These are phyloP conservation scores for Cyberlindnera euphorbiiphila DNA, from an alignment of 805 yeast genomes.

Conservation along the genomic window DNA sequence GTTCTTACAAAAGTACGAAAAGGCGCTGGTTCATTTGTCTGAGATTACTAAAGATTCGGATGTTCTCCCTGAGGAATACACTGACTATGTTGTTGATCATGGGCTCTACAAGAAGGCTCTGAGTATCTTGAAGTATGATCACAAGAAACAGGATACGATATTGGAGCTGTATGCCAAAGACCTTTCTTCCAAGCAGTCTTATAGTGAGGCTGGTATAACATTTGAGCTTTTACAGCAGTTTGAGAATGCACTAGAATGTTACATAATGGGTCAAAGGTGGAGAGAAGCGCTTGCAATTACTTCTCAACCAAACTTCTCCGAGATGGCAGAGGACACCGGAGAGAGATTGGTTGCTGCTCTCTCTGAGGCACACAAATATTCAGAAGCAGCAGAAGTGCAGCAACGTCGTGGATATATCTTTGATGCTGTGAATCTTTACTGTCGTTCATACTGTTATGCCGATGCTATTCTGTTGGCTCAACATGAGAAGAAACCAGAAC, in stretches of 20 bases:
- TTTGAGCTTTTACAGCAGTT: conserved; percentile 63
- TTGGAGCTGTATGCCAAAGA: conserved; percentile 59
- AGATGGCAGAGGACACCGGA: conserved; percentile 43
- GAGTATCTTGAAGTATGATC: conserved; percentile 53
- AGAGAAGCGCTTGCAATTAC: conserved; percentile 72
- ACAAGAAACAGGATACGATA: conserved; percentile 48
- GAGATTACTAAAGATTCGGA: conserved; percentile 37
- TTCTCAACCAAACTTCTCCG: conserved; percentile 36
- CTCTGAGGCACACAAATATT: conserved; percentile 65
- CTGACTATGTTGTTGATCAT: conserved; percentile 66
- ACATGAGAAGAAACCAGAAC: conserved; percentile 37
- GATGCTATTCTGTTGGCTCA: conserved; percentile 68
- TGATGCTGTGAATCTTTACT: conserved; percentile 61
- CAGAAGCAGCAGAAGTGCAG: conserved; percentile 78
- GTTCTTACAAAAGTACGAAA: conserved; percentile 58
- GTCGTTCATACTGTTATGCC: conserved; percentile 71
- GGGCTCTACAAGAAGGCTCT: conserved; percentile 68
- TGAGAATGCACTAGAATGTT: conserved; percentile 65
- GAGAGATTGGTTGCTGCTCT: conserved; percentile 57
- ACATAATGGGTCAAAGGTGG: conserved; percentile 74
- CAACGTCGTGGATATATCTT: conserved; percentile 57
- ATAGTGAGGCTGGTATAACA: conserved; percentile 72
- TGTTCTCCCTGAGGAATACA: conserved; percentile 50
- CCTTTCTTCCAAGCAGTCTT: conserved; percentile 52
- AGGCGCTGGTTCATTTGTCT: conserved; percentile 65